Base-by-base conservation (phyloP, 768 basidiomycete genomes). In the Lactarius sanguifluus region DNA sequence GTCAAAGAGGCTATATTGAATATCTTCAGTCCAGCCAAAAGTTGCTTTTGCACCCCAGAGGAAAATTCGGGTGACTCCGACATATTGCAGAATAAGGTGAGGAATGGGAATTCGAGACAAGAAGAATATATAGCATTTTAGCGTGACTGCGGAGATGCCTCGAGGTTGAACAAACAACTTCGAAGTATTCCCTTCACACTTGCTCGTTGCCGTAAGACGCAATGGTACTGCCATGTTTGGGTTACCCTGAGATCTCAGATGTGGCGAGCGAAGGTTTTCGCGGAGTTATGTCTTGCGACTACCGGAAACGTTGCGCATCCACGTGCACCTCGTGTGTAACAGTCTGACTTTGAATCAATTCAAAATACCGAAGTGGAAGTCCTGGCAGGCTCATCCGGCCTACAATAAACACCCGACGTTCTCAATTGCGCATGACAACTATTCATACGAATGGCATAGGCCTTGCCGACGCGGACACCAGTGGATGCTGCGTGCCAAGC, bases 71-170 rank as follows among this genome's bases (percentile, higher is more conserved):
- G n/a, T 25, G 59, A 3, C 5, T 32, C 12, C 6, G 57, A 38
- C 66, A 67, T 67, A 2, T 25, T 30, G 40, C 6, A 9, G 36
- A 38, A 20, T 32, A 18, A 2, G 34, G 10, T 20, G 40, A 4
- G 20, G 30, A 41, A 50, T 3, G n/a, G 20, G 18, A 18, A 20
- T 5, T 2, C 7, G 55, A 41, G 36, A n/a, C 1, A 55, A 20
- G 25, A 57, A 30, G 54, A 5, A 55, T 63, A 67, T 64, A 36
- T 25, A 15, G 25, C 13, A 43, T 20, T 25, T 16, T 20, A 18
- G 38, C 6, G 5, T n/a, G 30, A 23, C 36, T 63, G 66, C 62
- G 66, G 57, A 63, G 50, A 55, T 34, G 38, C 66, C 66, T 58
- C 61, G 50, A 63, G 57, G 36, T 38, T 13, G 36, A 38, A 38